phyloP scores from a whole-genome alignment of 1,284 basidiomycete genomes.

The Ustilago shanxiensis region DNA sequence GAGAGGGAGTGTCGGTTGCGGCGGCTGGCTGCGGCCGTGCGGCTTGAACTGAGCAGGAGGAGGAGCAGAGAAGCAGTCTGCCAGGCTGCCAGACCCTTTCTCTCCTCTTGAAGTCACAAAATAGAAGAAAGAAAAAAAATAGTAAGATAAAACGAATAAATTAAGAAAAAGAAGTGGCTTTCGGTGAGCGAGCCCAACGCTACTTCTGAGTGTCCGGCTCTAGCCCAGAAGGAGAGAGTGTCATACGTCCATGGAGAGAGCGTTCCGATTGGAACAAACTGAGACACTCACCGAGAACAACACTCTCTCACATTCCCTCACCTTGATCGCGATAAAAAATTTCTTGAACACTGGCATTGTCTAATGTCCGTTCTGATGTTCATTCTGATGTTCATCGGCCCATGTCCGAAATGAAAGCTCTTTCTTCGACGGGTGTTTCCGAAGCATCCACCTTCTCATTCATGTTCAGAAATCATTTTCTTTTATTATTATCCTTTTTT shows the following conservation, averaged over 20 bases:
- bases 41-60: slow-evolving; percentile 6
- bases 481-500: neutral
- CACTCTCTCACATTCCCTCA: neutral
- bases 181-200: slow-evolving; percentile 3
- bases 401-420: slow-evolving; percentile 4
- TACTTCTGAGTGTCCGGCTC: neutral
- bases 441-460: neutral
- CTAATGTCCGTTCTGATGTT: neutral
- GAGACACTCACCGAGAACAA: neutral
- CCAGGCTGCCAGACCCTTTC: neutral
- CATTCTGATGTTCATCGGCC: neutral
- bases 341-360: neutral
- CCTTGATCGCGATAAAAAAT: neutral
- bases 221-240: neutral
- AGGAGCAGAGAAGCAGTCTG: neutral
- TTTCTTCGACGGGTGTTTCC: neutral
- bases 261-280: neutral
- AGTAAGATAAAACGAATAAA: neutral
- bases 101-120: slow-evolving; percentile 4
- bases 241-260: neutral
- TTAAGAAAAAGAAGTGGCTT: slow-evolving; percentile 4
- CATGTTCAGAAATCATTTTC: too few relatives aligned
- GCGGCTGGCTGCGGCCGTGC: neutral
- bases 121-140: neutral
- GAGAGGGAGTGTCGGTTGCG: neutral